phyloP scores from a whole-genome alignment of 1,284 basidiomycete genomes.

The Ceratobasidium sp. region DNA sequence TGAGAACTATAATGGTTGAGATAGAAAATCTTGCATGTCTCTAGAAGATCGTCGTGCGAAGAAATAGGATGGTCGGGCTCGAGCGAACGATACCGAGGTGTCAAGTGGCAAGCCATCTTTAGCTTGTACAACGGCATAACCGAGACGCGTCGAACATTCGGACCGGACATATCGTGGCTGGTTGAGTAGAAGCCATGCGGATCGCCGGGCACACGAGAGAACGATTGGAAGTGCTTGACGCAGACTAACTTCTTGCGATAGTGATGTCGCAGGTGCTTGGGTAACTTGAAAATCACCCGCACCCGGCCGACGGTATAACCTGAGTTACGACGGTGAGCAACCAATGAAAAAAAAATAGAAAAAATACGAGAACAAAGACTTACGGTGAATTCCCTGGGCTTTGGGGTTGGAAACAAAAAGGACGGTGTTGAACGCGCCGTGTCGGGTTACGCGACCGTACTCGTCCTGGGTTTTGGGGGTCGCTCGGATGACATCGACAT shows the following conservation, averaged over 20 bases:
- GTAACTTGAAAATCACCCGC: neutral
- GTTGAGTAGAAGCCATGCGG: neutral
- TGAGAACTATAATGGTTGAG: neutral
- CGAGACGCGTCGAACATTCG: neutral
- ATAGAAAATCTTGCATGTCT: neutral
- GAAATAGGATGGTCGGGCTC: neutral
- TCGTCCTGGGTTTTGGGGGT: neutral
- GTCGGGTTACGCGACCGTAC: neutral
- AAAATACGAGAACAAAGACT: too few relatives aligned
- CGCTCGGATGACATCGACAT: too few relatives aligned
- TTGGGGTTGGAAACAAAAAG: neutral
- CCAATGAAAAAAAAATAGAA: neutral
- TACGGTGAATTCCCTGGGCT: neutral
- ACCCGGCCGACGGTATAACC: neutral
- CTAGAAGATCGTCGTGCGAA: neutral
- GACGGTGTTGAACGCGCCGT: neutral
- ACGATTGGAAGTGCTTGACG: neutral
- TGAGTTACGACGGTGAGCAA: neutral
- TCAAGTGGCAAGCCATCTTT: conserved; percentile 1
- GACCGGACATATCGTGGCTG: neutral
- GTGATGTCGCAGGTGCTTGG: neutral
- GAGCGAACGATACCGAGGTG: neutral
- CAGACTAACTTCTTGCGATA: neutral
- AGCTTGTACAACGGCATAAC: neutral
- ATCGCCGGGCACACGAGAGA: neutral